Base-by-base conservation (phyloP, 1,284 basidiomycete species). In the Melampsora americana region DNA sequence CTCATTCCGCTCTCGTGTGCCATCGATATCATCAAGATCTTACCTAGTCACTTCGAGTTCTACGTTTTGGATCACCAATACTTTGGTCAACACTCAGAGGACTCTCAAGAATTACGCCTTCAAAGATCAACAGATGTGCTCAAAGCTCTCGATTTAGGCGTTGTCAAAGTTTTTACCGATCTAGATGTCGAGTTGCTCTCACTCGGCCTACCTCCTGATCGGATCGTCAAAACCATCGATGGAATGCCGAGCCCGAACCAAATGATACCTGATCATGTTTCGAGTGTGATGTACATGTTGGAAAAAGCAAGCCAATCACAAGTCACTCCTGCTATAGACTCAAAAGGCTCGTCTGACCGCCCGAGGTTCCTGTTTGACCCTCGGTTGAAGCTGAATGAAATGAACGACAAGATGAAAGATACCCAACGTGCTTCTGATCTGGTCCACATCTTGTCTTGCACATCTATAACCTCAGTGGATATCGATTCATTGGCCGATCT, bases 401-500 rank as follows among this genome's bases (percentile, higher is more conserved):
- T 59, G n/a, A 30, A 62, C 1, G 20, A 39, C 18, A 39, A 60
- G 23, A 32, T 30, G 14, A 61, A 61, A 44, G 28, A 23, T 5
- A 66, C 16, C 56, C 18, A 14, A 23, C 28, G 28, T 16, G 7
- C 20, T 68, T 20, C 42, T 7, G 53, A 66, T 48, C 23, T 46
- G 26, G 32, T 74, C 20, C 26, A 67, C 16, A 16, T 74, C 35
- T 56, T 74, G 9, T 50, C 16, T 32, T 67, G 62, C 18, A 16
- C 65, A 12, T 23, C 65, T 7, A 35, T 73, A n/a, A 56, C 64
- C 16, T 9, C 48, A 23, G 35, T 50, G 6, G 39, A 46, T 30
- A 16, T 56, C 23, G 32, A 66, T 39, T 28, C 46, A 12, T 3
- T 74, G 26, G 44, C 66, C 6, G 71, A 44, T 32, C 23, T 90